Evolutionary conservation across 2,329 filamentous ascomycete genomes (phyloP), one percentile per base, ranked within the genome.

Genomic region (Tolypocladium ophioglossoides): DNA sequence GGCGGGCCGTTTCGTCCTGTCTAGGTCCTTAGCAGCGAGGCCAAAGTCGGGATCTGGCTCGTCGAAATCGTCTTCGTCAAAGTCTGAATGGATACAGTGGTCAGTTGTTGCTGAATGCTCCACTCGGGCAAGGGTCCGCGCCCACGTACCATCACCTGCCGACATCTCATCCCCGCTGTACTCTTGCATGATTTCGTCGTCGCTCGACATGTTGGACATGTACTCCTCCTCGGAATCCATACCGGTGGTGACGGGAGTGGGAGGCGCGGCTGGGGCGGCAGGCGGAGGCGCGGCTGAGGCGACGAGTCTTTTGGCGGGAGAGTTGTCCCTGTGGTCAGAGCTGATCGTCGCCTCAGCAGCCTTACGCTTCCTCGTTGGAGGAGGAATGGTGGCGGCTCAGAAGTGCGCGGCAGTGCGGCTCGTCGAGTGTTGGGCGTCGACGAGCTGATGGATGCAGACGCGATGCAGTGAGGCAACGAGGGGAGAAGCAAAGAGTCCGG

Each of bases 161-260:
- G 78, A 82, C 57, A 80, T 71, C 68, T 79, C 85, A 63, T 91
- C 89, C 53, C 89, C 91, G 62, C 87, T 91, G 57, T 87, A 84
- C 63, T 91, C 87, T 58, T 87, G 80, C 69, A 86, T 79, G 56
- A 89, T 81, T 59, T 88, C 85, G 54, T 86, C 84, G 44, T 85
- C 86, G 60, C 64, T 95, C 44, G 89, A 92, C 63, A 85, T 78
- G 66, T 85, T 84, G 63, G 88, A 95, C 80, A 94, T 87, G 70
- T 91, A 91, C 57, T 96, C 92, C 66, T 96, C 91, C 64, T 97
- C 92, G 10, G 91, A 96, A 74, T 96, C 91, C 91, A 96, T 96
- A 59, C 76, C 81, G 69, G 75, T 74, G 52, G 73, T 77, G 24
- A 67, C 66, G n/a, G 69, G 74, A 50, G 81, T 84, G 56, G 79